Evolutionary conservation across 768 basidiomycete genomes (phyloP), one percentile per base, ranked within the genome.

Genomic region (Pisolithus microcarpus): DNA sequence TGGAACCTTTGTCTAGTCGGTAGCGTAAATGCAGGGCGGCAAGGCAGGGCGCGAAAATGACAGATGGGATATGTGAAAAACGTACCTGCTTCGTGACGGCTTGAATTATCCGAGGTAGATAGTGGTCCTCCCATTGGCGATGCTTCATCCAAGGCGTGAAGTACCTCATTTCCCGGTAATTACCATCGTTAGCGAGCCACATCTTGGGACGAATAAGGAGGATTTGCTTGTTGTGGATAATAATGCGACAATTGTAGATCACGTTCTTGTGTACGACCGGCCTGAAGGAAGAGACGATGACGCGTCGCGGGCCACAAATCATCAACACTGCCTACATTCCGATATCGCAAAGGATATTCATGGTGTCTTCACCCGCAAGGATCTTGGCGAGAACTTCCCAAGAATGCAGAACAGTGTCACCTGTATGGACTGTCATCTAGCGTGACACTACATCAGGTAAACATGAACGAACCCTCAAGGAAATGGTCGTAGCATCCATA

Each of bases 151-250:
- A 99, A 0, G 96, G 93, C 2, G 95, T 92, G 61, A 99, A 99
- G 65, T 91, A 90, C 13, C 87, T 72, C 60, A 87, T 72, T 65
- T 85, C 83, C 24, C 96, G 87, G 66, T 99, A 99, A 63, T 98
- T 98, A 4, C 96, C 96, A 60, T 96, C 92, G 63, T 98, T 98
- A 1, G 96, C 96, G 42, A 99, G 75, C 96, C 96, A 99, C 94
- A 99, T 94, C 73, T 98, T 99, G 0, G 96, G 96, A 21, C 96
- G 83, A 56, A 99, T 98, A 55, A 97, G 81, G 1, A 97, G 70
- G 53, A 99, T 93, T 70, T 90, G 79, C 50, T 81, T 76, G 69
- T 93, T 76, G 62, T 91, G 79, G 39, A 94, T 81, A 64, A 98
- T 85, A 34, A 98, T 76, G 18, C 96, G 85, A 66, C 92, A 96